Percentiles rank a stretch among this genome's conserved stretches.
Conservation (phyloP, 139 green algal genomes). For the Bryopsis sp. region DNA sequence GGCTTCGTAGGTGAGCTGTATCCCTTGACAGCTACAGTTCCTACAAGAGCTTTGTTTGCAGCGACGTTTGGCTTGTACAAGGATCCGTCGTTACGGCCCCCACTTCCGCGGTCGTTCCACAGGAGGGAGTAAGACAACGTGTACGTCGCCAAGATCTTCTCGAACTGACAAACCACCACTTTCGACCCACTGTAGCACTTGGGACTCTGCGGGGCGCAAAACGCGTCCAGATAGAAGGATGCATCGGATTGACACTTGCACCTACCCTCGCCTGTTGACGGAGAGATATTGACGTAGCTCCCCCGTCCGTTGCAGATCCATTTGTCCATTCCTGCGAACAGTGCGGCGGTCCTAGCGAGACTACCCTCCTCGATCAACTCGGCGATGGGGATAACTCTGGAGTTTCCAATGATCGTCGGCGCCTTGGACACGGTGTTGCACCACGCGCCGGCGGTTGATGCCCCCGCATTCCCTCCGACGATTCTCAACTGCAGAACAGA, state of each 20-base stretch:
- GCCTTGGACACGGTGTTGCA: background rate
- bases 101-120: background rate
- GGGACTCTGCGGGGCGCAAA: background rate
- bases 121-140: background rate
- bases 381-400: background rate
- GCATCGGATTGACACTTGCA: background rate
- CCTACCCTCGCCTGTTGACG: background rate
- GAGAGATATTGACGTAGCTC: background rate
- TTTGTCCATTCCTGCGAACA: background rate
- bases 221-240: background rate
- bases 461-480: background rate
- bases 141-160: background rate
- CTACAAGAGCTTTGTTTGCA: background rate
- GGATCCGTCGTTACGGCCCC: background rate
- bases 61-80: background rate
- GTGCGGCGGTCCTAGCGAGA: background rate
- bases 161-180: background rate
- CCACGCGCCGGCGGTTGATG: background rate
- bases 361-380: too few species aligned
- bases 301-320: conserved; percentile 6
- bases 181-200: background rate
- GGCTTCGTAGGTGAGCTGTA: background rate
- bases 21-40: conserved; percentile 3
- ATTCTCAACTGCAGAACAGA: background rate
- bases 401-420: background rate